Conservation (phyloP, 1,139 yeast species). For the Meyerozyma guilliermondii region DNA sequence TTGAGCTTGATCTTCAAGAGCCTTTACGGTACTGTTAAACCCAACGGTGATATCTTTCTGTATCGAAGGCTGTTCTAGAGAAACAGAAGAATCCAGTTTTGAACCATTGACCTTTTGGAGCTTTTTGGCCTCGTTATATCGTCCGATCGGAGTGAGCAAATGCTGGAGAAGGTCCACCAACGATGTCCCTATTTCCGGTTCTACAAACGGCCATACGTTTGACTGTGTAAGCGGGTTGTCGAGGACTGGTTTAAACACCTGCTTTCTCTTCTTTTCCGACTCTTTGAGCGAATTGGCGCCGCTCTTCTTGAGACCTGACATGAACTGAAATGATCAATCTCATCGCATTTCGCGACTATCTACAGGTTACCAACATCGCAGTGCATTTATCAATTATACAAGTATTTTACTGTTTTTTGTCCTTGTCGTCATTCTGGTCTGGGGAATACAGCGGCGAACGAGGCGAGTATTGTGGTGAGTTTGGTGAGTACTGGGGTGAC, state of each 20-base stretch:
- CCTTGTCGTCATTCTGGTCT: conserved; percentile 2
- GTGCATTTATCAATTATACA: neutral
- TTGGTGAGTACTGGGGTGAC: conserved; percentile 14
- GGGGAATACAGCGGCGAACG: conserved; percentile 12
- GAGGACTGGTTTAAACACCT: conserved; percentile 55
- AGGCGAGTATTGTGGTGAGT: conserved; percentile 9
- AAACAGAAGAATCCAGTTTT: conserved; percentile 3
- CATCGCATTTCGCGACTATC: conserved; percentile 1
- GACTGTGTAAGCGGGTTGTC: conserved; percentile 55
- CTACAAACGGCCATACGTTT: conserved; percentile 47
- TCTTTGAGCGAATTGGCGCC: conserved; percentile 28
- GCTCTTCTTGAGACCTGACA: neutral
- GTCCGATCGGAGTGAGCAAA: conserved; percentile 33
- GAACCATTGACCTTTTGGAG: conserved; percentile 6
- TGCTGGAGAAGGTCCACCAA: conserved; percentile 37
- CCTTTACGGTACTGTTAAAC: conserved; percentile 49
- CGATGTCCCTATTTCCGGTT: conserved; percentile 29
- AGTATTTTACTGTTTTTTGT: conserved; percentile 1
- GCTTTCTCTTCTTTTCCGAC: conserved; percentile 40
- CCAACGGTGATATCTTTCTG: conserved; percentile 34
- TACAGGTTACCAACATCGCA: neutral
- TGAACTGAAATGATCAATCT: neutral
- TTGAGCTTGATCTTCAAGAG: conserved; percentile 45
- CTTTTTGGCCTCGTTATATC: conserved; percentile 18
- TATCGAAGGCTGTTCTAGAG: conserved; percentile 22